Conservation (phyloP, 192 early-diverging fungal species). For the Coemansia asiatica region DNA sequence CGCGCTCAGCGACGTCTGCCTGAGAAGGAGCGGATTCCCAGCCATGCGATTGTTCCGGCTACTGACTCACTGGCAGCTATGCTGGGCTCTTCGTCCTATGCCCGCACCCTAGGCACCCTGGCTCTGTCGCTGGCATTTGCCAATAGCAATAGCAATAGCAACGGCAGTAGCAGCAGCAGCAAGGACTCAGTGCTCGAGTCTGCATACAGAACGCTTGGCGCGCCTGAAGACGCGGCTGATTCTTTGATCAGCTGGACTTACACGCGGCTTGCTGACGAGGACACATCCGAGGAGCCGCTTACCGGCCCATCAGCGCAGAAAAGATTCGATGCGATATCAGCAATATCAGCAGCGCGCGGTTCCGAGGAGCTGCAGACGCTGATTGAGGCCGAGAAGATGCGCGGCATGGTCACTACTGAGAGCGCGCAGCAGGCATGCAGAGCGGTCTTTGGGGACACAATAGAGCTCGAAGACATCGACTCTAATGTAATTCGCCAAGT, state of each 20-base stretch:
- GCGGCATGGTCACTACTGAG: conserved; percentile 53
- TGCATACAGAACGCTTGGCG: conserved; percentile 38
- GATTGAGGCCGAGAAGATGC: conserved; percentile 56
- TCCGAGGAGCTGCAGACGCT: conserved; percentile 45
- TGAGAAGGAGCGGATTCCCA: conserved; percentile 16
- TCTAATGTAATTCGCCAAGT: conserved; percentile 37
- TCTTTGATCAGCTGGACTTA: conserved; percentile 59
- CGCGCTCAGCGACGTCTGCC: conserved; percentile 37
- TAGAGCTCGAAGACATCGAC: conserved; percentile 41
- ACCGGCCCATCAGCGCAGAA: conserved; percentile 16
- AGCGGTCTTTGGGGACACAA: conserved; percentile 33
- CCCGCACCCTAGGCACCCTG: neutral
- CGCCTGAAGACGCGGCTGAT: conserved; percentile 53
- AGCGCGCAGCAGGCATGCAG: conserved; percentile 53
- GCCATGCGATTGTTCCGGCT: neutral
- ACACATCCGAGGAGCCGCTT: conserved; percentile 26
- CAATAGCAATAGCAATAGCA: no score
- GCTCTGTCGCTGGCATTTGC: conserved; percentile 4
- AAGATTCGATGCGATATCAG: conserved; percentile 53
- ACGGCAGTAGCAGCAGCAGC: neutral
- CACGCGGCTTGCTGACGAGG: conserved; percentile 47
- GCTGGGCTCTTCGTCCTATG: conserved; percentile 23
- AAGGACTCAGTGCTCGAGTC: conserved; percentile 5
- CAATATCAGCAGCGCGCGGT: conserved; percentile 34
- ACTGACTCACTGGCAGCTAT: neutral